These are phyloP conservation scores for Lippia alba DNA, from an alignment of 305 asterid genomes.

Conservation along the genomic window DNA sequence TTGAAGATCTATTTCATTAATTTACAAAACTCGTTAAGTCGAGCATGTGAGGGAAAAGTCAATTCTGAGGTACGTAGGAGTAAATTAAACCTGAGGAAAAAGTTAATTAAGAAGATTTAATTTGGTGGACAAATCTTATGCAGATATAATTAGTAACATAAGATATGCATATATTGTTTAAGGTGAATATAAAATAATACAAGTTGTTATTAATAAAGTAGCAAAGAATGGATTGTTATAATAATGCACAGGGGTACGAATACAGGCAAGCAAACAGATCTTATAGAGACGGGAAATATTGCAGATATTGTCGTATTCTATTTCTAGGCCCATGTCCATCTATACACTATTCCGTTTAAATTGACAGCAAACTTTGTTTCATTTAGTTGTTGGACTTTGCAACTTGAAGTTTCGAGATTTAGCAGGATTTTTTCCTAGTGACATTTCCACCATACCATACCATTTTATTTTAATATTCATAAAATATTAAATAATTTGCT, in stretches of 20 bases:
- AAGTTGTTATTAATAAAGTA: not conserved
- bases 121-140: too few species aligned
- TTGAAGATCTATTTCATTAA: not conserved
- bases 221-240: not conserved
- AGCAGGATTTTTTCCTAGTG: too few species aligned
- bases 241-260: not conserved
- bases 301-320: slow-evolving; percentile 38
- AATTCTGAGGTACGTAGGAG: not conserved
- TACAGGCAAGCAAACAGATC: slow-evolving; percentile 38
- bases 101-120: too few species aligned
- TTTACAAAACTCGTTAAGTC: not conserved
- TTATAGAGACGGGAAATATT: slow-evolving; percentile 42
- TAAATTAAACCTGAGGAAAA: not conserved
- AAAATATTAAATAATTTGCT: too few species aligned
- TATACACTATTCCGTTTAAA: not conserved
- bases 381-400: too few species aligned
- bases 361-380: too few species aligned
- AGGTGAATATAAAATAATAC: too few species aligned
- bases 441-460: too few species aligned
- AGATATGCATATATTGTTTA: too few species aligned
- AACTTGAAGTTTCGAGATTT: too few species aligned
- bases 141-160: too few species aligned
- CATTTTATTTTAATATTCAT: too few species aligned
- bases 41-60: not conserved
- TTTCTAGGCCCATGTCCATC: slow-evolving; percentile 23